Evolutionary conservation across 768 basidiomycete genomes (phyloP), one percentile per base, ranked within the genome.

Genomic region (Lactarius hengduanensis): DNA sequence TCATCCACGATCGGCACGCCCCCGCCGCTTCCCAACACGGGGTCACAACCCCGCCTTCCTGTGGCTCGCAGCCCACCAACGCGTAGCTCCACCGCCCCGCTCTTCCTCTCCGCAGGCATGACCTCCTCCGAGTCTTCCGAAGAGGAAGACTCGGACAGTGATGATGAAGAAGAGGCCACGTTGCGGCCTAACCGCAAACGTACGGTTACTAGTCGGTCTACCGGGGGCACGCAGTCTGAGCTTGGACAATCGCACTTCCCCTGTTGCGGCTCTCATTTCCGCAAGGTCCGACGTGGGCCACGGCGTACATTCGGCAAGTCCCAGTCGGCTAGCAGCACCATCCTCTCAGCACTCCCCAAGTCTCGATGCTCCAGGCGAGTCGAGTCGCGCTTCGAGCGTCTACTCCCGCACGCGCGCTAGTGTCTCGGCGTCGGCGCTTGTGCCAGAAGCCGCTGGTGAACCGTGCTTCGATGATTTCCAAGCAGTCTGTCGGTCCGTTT

Each of bases 361-460:
- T 10, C 32, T 40, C 57, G n/a, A 59, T 41, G 61, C 18, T 59
- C 26, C 64, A 36, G 58, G 62, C 59, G 43, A 18, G 8, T 22
- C 36, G 9, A 62, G 57, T 36, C 68, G 70, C 13, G 30, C n/a
- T 7, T 54, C 63, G 28, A 72, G 63, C 45, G 62, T 70, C 32
- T 74, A 72, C 18, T 72, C 70, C 16, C 78, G 83, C 53, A 73
- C 72, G n/a, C 79, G 83, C 1, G 84, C 85, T 30, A 86, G 85
- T 57, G 78, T 76, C 50, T 89, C 88, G 10, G 81, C 85, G 2
- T 86, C 86, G 69, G 86, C 87, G 5, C 64, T 86, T 45, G 75
- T 79, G 2, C 86, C 86, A 0, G 80, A 77, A 55, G 78, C 80
- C 30, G 83, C 84, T n/a, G 10, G 84, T 84, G 0, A 81, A 80